A percentile compares a stretch with the other conserved stretches of the same genome.
Evolutionary conservation across 768 basidiomycete genomes (phyloP).

Genomic region (Phallus indusiatus): DNA sequence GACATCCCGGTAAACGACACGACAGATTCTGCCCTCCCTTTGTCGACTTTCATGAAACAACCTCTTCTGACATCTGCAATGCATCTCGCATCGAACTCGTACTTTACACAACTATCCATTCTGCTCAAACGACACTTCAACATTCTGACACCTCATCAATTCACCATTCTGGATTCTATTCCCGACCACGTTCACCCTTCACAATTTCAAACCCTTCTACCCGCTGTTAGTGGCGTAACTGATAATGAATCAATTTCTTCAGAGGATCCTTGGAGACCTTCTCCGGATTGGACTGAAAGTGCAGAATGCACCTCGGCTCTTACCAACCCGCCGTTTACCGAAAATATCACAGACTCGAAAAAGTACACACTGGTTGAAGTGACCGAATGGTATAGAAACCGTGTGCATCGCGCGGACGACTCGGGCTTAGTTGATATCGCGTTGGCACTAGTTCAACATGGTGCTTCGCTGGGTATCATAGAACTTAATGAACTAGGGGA

Average conservation of each 20-base stretch:
- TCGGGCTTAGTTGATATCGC: slow-evolving; percentile 76
- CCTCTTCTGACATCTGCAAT: slow-evolving; percentile 53
- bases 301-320: slow-evolving; percentile 35
- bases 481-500: slow-evolving; percentile 82
- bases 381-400: slow-evolving; percentile 63
- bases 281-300: slow-evolving; percentile 52
- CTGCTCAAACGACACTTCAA: slow-evolving; percentile 49
- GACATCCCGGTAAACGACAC: slow-evolving; percentile 11
- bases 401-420: slow-evolving; percentile 33
- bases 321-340: slow-evolving; percentile 7
- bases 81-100: slow-evolving; percentile 52
- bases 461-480: slow-evolving; percentile 68
- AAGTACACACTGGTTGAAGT: slow-evolving; percentile 37
- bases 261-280: slow-evolving; percentile 38
- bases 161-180: slow-evolving; percentile 59
- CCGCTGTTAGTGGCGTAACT: slow-evolving; percentile 41
- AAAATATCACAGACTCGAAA: not conserved
- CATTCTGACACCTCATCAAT: slow-evolving; percentile 58
- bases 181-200: slow-evolving; percentile 66
- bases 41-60: slow-evolving; percentile 54
- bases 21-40: slow-evolving; percentile 35
- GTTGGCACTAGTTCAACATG: slow-evolving; percentile 74
- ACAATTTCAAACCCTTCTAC: slow-evolving; percentile 52
- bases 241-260: slow-evolving; percentile 32
- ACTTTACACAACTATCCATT: slow-evolving; percentile 46